Base-by-base conservation (phyloP, 139 green algal species). In the Auxenochlorella pyrenoidosa region DNA sequence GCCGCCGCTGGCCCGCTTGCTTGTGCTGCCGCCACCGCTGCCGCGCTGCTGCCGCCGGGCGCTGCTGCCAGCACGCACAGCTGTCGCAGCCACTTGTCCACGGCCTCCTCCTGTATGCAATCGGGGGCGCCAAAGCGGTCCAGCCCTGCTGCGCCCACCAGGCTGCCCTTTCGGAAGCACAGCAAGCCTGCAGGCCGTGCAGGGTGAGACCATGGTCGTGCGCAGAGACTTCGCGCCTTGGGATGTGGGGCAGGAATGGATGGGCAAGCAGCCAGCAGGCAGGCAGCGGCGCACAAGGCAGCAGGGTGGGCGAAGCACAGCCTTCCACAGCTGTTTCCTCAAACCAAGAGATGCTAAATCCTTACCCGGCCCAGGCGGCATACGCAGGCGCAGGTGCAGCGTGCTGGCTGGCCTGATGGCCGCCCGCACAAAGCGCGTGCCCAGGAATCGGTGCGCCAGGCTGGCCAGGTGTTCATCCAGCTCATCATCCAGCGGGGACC, bases 31-130 rank as follows among this genome's bases (percentile, higher is more conserved):
- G 21, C 26, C 21, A 22, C 83, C 13, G n/a, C 43, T 78, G 30
- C 36, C 4, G 24, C 60, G 54, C 51, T 30, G 66, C 81, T 51
- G 34, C 43, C 44, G 30, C 34, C 83, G 59, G 54, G 71, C 60
- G 24, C 24, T 32, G 21, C 58, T 24, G 34, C 70, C 86, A 89
- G 75, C 36, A 82, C 36, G 0, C 34, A 5, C 6, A 40, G 44
- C 66, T 84, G 43, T 0, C 77, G 72, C 77, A 90, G 80, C 86
- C 86, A 90, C 18, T 65, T 47, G 43, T 75, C 79, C 10, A 90
- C 76, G 0, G 30, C 59, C 60, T 90, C 86, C 43, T 90, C 84
- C 32, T 54, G n/a, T 30, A 88, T 77, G 66, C 72, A 83, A 5
- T 84, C 76, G 30, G 79, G 71, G 0, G 78, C 76, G 26, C 78